phyloP scores from a whole-genome alignment of 805 yeast genomes.

The Teunomyces atbi region DNA sequence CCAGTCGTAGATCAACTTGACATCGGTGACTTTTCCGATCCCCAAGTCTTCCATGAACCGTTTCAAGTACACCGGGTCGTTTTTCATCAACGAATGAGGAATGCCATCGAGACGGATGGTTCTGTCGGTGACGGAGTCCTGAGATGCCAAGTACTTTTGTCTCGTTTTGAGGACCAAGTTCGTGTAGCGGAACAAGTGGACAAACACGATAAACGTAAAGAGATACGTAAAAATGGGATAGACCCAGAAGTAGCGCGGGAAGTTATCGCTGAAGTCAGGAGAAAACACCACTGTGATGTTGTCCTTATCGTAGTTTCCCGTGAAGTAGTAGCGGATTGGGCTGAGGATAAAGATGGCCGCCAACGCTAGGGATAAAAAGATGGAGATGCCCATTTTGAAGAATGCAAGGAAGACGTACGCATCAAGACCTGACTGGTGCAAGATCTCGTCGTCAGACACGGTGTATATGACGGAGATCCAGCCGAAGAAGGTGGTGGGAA shows the following conservation, averaged over 20 bases:
- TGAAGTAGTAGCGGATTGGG: slow-evolving; percentile 39
- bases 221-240: slow-evolving; percentile 56
- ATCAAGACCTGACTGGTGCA: slow-evolving; percentile 24
- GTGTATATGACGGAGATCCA: slow-evolving; percentile 25
- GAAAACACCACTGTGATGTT: slow-evolving; percentile 17
- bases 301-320: slow-evolving; percentile 45
- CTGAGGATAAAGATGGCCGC: slow-evolving; percentile 31
- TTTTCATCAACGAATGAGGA: slow-evolving; percentile 41
- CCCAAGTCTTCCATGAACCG: slow-evolving; percentile 53
- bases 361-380: slow-evolving; percentile 19
- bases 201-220: slow-evolving; percentile 49
- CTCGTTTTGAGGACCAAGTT: slow-evolving; percentile 49
- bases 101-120: slow-evolving; percentile 57
- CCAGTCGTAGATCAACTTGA: slow-evolving; percentile 49
- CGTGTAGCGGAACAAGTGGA: slow-evolving; percentile 47
- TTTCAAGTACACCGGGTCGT: slow-evolving; percentile 43
- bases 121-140: slow-evolving; percentile 58
- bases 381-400: slow-evolving; percentile 31
- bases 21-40: slow-evolving; percentile 53
- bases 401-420: slow-evolving; percentile 39
- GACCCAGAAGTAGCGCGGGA: slow-evolving; percentile 47
- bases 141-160: slow-evolving; percentile 58
- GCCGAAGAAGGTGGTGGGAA: slow-evolving; percentile 37
- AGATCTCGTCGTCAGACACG: slow-evolving; percentile 24
- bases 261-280: slow-evolving; percentile 33